Conservation (phyloP, 2,329 filamentous ascomycete species). For the Aspergillus pseudoglaucus region DNA sequence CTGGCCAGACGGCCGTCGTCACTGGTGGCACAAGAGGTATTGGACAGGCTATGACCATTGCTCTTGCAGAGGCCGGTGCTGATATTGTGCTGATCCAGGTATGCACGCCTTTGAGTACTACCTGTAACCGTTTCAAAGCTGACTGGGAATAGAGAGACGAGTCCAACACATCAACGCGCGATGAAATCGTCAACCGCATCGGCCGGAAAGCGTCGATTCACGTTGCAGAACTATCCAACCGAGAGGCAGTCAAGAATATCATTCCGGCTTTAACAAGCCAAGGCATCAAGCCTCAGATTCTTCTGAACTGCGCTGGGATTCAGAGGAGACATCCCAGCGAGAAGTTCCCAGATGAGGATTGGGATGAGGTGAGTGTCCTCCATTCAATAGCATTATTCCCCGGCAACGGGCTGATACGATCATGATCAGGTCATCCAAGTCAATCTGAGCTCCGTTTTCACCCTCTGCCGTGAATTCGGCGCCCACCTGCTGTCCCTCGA, state of each 20-base stretch:
- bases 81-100: constrained; percentile 41
- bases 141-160: constrained; percentile 45
- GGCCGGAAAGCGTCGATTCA: constrained; percentile 39
- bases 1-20: constrained; percentile 39
- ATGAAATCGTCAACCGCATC: constrained; percentile 35
- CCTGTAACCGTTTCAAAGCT: not conserved
- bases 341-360: constrained; percentile 69
- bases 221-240: constrained; percentile 38
- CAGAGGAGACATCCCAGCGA: constrained; percentile 71
- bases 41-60: constrained; percentile 42
- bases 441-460: constrained; percentile 77
- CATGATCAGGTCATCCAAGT: constrained; percentile 66
- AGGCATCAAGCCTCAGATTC: constrained; percentile 61
- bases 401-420: not conserved
- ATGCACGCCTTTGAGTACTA: constrained; percentile 1
- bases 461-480: constrained; percentile 36
- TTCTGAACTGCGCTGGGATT: constrained; percentile 83
- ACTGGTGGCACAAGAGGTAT: constrained; percentile 45
- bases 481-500: constrained; percentile 26
- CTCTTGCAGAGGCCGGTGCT: constrained; percentile 42
- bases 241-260: constrained; percentile 34
- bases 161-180: constrained; percentile 38
- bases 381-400: not conserved
- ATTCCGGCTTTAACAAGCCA: constrained; percentile 33
- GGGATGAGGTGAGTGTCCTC: constrained; percentile 53